phyloP scores from a whole-genome alignment of 2,329 filamentous ascomycete species.

The Calonectria pseudoreteaudii region DNA sequence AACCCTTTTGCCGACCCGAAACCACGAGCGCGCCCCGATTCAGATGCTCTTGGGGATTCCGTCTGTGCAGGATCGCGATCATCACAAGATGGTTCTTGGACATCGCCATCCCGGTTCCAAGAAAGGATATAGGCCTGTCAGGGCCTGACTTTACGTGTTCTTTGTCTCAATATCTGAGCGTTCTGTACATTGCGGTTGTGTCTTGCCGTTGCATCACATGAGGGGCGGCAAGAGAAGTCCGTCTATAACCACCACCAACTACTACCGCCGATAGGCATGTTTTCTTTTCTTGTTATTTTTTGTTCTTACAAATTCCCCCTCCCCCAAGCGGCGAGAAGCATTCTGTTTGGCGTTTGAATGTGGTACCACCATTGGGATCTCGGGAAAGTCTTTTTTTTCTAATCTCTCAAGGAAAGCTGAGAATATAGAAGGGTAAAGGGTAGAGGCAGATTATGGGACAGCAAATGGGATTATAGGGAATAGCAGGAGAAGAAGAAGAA shows the following conservation, averaged over 20 bases:
- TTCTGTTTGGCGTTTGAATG: constrained; percentile 43
- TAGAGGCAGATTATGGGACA: constrained; percentile 13
- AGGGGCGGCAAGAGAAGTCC: constrained; percentile 26
- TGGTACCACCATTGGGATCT: constrained; percentile 41
- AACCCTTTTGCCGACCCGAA: constrained; percentile 59
- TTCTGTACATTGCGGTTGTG: constrained; percentile 41
- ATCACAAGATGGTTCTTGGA: constrained; percentile 39
- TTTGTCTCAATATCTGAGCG: constrained; percentile 39
- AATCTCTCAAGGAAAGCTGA: constrained; percentile 30
- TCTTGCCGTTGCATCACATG: constrained; percentile 27
- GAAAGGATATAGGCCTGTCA: constrained; percentile 41
- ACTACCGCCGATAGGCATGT: constrained; percentile 20
- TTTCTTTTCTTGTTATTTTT: constrained; percentile 22
- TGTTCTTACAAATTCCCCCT: constrained; percentile 27
- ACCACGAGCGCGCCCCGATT: constrained; percentile 42
- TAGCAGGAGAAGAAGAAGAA: constrained; percentile 17
- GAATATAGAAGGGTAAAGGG: constrained; percentile 26
- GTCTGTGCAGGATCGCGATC: constrained; percentile 31
- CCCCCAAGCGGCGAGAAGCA: constrained; percentile 35
- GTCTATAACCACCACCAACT: constrained; percentile 25
- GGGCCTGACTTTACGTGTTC: constrained; percentile 21
- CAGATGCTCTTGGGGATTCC: constrained; percentile 39
- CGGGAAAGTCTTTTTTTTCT: constrained; percentile 23
- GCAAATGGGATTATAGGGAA: constrained; percentile 9
- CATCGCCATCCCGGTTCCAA: constrained; percentile 44